Evolutionary conservation across 331 rosid species (phyloP), one percentile per base, ranked within the genome.

Genomic region (Arachis monticola): DNA sequence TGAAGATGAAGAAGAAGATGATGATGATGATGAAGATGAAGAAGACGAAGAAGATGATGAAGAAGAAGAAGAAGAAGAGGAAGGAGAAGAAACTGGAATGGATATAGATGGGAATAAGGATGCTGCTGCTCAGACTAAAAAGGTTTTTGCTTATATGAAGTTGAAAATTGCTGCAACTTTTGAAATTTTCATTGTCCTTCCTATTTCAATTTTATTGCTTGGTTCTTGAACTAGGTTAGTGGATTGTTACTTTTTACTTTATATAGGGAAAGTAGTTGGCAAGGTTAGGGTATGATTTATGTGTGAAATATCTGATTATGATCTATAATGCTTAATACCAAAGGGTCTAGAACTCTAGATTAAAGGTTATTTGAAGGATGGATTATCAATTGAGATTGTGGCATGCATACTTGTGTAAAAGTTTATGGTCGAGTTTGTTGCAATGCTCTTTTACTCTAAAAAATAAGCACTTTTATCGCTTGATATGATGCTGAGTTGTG

Each of bases 61-160:
- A 0, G 88, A 81, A 0, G 83, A 14, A 0, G 77, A 56, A 0
- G 88, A 27, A 0, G 87, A 41, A 22, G 10, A 85, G 40, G 79
- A 66, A 17, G 84, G 61, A 11, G 70, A 74, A 0, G 87, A 79
- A 56, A 88, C 74, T 59, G 89, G 59, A 0, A 83, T 74, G 0
- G 84, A 32, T 63, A 3, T 71, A 79, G 82, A 56, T 71, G 89
- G 83, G 70, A 80, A 51, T 8, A 86, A 77, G 41, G 85, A 66
- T 60, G 88, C 86, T 60, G 88, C 86, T 85, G 45, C 85, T 55
- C 96, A 84, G 83, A 88, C 92, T 77, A 95, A 95, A 83, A 95
- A 87, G 96, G 99, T 94, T 35, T 51, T 30, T 17, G 30, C 30
- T 27, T 27, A 27, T 52, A 27, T 41, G 0, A 38, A 38, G 41